Conservation (phyloP, 2,329 filamentous ascomycete genomes). For the Sporothrix pallida region DNA sequence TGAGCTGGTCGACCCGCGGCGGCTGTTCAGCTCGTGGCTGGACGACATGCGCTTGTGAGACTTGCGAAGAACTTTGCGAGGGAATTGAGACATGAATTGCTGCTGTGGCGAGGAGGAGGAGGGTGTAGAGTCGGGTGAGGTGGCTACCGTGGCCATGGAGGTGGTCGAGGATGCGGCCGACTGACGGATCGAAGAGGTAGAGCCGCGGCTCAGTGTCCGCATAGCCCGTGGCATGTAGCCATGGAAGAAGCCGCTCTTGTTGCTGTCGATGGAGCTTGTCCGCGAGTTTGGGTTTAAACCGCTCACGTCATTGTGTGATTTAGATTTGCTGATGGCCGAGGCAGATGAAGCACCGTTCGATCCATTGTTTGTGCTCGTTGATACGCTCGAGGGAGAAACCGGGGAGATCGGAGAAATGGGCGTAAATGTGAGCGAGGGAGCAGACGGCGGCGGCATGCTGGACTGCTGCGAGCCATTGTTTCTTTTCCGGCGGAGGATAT, state of each 20-base stretch:
- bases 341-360: neutral
- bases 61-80: constrained; percentile 38
- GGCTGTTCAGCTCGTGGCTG: constrained; percentile 36
- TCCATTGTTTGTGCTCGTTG: neutral
- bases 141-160: constrained; percentile 28
- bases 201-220: constrained; percentile 41
- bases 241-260: constrained; percentile 40
- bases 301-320: constrained; percentile 37
- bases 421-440: constrained; percentile 26
- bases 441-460: constrained; percentile 25
- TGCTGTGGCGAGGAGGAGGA: constrained; percentile 31
- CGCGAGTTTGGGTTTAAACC: constrained; percentile 37
- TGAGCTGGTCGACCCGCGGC: constrained; percentile 44
- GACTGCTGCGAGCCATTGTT: constrained; percentile 22
- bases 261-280: constrained; percentile 40
- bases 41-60: constrained; percentile 37
- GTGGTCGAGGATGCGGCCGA: constrained; percentile 28
- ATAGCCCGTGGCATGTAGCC: constrained; percentile 38
- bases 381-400: neutral
- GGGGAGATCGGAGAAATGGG: constrained; percentile 9
- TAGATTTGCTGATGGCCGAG: constrained; percentile 31
- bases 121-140: constrained; percentile 32
- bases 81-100: constrained; percentile 32
- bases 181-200: constrained; percentile 33
- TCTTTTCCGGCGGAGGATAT: constrained; percentile 35